Evolutionary conservation across 2,329 filamentous ascomycete species (phyloP).

Genomic region (Scedosporium dehoogii): DNA sequence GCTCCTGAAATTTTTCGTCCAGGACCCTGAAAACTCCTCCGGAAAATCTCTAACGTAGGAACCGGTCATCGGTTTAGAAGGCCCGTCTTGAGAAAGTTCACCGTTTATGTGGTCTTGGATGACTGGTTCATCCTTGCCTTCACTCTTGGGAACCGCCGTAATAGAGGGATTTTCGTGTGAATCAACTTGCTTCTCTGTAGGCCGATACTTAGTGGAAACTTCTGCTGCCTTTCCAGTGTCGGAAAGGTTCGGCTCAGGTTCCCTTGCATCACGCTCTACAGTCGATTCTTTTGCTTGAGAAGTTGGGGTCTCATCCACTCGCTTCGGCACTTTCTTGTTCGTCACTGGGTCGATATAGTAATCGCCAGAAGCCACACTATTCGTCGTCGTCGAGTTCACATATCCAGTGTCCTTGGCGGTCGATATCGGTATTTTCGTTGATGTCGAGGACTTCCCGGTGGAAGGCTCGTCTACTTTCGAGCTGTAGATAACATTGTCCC

Average conservation of each 20-base stretch:
- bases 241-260: background rate
- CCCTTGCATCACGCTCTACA: background rate
- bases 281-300: background rate
- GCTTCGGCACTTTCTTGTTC: conserved; percentile 37
- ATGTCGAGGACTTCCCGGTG: too few species aligned
- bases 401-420: background rate
- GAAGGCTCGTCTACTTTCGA: background rate
- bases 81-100: background rate
- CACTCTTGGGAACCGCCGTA: background rate
- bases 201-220: background rate
- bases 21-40: background rate
- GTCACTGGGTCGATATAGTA: conserved; percentile 49
- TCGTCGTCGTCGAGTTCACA: background rate
- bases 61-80: background rate
- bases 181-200: background rate
- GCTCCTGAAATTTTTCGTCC: background rate
- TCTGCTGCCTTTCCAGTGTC: background rate
- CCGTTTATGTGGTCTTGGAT: background rate
- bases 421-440: background rate
- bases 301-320: background rate
- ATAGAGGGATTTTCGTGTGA: background rate
- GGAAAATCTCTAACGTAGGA: conserved; percentile 2
- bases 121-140: background rate
- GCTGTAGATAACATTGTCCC: background rate
- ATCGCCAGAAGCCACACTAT: conserved; percentile 12